Percentiles rank a stretch among this genome's conserved stretches.
Conservation (phyloP, 169 alveolate genomes). For the Perkinsus olseni region DNA sequence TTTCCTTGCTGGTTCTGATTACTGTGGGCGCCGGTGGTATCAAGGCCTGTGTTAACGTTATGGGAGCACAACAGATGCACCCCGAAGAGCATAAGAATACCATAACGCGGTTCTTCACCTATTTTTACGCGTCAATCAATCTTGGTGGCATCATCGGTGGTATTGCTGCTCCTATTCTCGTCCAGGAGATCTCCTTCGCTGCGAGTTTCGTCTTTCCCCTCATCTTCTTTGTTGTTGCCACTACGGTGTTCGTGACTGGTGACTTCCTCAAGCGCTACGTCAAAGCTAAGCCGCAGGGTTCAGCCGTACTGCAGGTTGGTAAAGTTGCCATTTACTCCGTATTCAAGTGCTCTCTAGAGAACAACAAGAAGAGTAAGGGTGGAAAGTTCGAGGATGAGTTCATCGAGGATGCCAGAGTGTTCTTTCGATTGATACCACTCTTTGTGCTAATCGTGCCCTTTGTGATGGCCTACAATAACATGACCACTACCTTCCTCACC, state of each 20-base stretch:
- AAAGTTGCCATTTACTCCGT: background rate
- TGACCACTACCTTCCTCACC: background rate
- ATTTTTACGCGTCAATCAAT: background rate
- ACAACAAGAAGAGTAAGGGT: background rate
- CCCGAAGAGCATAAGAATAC: background rate
- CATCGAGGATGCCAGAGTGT: background rate
- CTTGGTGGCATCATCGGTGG: background rate
- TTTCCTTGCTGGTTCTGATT: background rate
- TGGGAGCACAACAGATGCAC: background rate
- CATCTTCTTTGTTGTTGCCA: background rate
- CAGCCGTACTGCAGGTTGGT: background rate
- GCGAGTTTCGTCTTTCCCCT: background rate
- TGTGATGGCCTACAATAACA: background rate
- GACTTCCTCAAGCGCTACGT: background rate
- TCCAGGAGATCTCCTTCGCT: background rate
- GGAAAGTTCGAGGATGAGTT: background rate
- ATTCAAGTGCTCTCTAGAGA: background rate
- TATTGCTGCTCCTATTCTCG: background rate
- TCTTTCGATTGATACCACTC: background rate
- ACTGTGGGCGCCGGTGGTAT: background rate
- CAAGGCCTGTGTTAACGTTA: background rate
- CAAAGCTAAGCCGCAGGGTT: background rate
- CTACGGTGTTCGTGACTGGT: background rate
- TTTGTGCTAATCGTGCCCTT: background rate
- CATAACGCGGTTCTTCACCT: background rate